Evolutionary conservation across 2,329 filamentous ascomycete genomes (phyloP).

Genomic region (Eurotiales sp.): DNA sequence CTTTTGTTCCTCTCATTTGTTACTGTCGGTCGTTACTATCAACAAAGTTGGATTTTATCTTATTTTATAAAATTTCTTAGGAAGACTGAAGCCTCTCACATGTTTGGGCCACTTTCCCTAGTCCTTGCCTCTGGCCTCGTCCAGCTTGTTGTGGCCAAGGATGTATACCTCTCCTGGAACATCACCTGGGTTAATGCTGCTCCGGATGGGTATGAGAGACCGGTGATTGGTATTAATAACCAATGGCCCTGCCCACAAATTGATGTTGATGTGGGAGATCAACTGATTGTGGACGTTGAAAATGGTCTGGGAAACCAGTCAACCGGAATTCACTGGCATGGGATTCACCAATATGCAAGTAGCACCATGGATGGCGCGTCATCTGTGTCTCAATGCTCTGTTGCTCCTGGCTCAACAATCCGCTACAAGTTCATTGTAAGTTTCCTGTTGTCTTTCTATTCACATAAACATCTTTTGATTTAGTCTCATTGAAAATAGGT

Average conservation of each 20-base stretch:
- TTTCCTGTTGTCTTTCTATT: background rate
- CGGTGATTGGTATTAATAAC: conserved; percentile 71
- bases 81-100: background rate
- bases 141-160: conserved; percentile 21
- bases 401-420: conserved; percentile 61
- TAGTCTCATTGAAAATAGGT: conserved; percentile 38
- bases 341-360: conserved; percentile 64
- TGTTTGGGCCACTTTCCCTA: conserved; percentile 4
- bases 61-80: background rate
- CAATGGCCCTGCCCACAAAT: conserved; percentile 68
- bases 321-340: conserved; percentile 59
- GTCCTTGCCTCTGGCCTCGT: conserved; percentile 8
- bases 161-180: conserved; percentile 58
- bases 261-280: conserved; percentile 35
- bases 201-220: conserved; percentile 64
- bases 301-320: conserved; percentile 37
- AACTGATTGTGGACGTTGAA: conserved; percentile 37
- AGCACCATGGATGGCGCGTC: conserved; percentile 68
- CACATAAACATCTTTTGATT: background rate
- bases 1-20: background rate
- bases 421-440: conserved; percentile 62
- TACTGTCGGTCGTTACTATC: conserved; percentile 4
- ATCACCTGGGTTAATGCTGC: conserved; percentile 68
- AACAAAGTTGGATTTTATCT: conserved; percentile 14
- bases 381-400: conserved; percentile 64